Percentiles rank a stretch among this genome's conserved stretches.
phyloP scores from a whole-genome alignment of 352 stramenopile genomes.

The Globisporangium sylvaticum region DNA sequence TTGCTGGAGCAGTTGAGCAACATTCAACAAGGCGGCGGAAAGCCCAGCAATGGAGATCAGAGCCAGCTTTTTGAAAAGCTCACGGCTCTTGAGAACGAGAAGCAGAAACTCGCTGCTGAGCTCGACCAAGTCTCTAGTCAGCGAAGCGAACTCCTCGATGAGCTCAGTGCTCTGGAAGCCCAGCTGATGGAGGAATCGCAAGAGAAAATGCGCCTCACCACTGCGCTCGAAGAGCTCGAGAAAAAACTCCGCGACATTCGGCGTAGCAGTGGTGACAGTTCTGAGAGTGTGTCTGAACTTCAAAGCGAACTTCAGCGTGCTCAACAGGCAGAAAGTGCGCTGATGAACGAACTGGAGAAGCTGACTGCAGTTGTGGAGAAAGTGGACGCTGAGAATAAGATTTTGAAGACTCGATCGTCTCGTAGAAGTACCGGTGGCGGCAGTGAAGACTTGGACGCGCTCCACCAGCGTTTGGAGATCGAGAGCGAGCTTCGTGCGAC shows the following conservation, averaged over 20 bases:
- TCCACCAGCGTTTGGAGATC: constrained; percentile 40
- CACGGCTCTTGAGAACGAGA: constrained; percentile 19
- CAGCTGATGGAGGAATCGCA: constrained; percentile 51
- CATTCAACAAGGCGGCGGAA: background rate
- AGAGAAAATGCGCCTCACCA: constrained; percentile 27
- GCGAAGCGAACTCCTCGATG: constrained; percentile 37
- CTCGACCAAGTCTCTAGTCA: constrained; percentile 32
- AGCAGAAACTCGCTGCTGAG: constrained; percentile 16
- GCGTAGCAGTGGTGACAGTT: background rate
- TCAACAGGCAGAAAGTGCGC: constrained; percentile 1
- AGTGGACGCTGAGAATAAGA: constrained; percentile 10
- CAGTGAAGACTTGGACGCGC: constrained; percentile 2
- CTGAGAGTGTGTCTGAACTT: background rate
- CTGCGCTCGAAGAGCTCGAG: constrained; percentile 14
- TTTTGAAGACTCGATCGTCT: background rate
- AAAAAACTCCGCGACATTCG: constrained; percentile 8
- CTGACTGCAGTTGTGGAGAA: constrained; percentile 4
- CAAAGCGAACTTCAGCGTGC: constrained; percentile 8
- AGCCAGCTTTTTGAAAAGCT: background rate
- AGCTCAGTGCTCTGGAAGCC: constrained; percentile 39
- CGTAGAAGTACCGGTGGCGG: background rate
- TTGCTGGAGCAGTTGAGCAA: background rate
- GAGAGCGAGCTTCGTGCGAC: constrained; percentile 33
- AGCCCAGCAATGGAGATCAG: background rate
- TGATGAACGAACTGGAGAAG: constrained; percentile 9